Evolutionary conservation across 2,329 filamentous ascomycete genomes (phyloP).

Genomic region (Xylariaceae sp.): DNA sequence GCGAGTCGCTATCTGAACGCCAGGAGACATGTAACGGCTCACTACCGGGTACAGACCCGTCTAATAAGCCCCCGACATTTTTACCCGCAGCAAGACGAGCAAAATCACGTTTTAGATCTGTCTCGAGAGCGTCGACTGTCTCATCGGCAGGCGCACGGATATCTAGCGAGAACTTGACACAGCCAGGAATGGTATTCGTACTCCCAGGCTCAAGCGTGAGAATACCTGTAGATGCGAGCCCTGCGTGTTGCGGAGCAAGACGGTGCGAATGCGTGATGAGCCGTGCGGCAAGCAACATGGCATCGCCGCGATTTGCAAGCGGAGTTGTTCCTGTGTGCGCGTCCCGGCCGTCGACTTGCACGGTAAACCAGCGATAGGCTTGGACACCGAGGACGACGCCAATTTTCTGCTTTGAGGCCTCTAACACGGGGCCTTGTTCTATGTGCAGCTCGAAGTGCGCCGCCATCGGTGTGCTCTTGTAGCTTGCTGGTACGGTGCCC

Average conservation of each 20-base stretch:
- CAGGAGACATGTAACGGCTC: constrained; percentile 39
- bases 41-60: constrained; percentile 19
- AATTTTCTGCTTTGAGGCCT: constrained; percentile 60
- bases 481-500: constrained; percentile 54
- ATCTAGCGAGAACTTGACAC: constrained; percentile 66
- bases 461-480: constrained; percentile 62
- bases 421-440: constrained; percentile 76
- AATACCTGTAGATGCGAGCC: constrained; percentile 69
- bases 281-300: constrained; percentile 63
- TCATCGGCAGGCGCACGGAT: constrained; percentile 57
- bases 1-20: constrained; percentile 59
- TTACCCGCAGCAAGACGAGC: constrained; percentile 56
- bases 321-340: constrained; percentile 75
- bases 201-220: constrained; percentile 63
- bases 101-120: constrained; percentile 56
- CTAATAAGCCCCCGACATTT: constrained; percentile 46
- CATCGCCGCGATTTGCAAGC: constrained; percentile 63
- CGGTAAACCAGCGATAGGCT: constrained; percentile 70
- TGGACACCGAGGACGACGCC: constrained; percentile 72
- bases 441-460: constrained; percentile 85
- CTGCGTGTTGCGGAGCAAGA: constrained; percentile 57
- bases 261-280: constrained; percentile 66
- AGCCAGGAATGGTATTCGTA: constrained; percentile 71
- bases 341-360: constrained; percentile 65
- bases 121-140: constrained; percentile 56